phyloP scores from a whole-genome alignment of 768 basidiomycete species.

The Paxillus involutus region DNA sequence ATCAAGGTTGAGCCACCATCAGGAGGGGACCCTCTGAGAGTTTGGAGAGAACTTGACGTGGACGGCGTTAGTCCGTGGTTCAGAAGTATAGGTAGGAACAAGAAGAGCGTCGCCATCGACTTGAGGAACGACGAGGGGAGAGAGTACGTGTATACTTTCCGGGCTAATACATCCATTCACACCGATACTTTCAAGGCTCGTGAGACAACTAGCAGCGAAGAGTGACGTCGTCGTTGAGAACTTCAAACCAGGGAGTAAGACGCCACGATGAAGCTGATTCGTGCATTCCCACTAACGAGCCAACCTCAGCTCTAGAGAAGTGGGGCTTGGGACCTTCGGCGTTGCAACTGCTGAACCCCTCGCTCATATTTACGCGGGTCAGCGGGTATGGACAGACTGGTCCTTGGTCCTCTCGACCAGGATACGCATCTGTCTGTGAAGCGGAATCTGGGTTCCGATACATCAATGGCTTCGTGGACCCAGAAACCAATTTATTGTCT shows the following conservation, averaged over 20 bases:
- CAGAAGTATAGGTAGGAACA: conserved; percentile 68
- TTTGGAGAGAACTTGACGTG: conserved; percentile 69
- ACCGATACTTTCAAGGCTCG: conserved; percentile 42
- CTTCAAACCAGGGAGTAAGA: conserved; percentile 73
- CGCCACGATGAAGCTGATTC: not conserved
- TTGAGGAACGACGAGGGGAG: conserved; percentile 57
- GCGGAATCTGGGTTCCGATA: conserved; percentile 74
- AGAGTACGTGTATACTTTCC: conserved; percentile 31
- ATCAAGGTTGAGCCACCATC: conserved; percentile 71
- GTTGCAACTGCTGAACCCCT: conserved; percentile 74
- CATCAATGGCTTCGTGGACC: conserved; percentile 66
- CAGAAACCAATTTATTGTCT: conserved; percentile 47
- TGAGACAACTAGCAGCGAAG: conserved; percentile 57
- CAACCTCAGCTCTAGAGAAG: conserved; percentile 58
- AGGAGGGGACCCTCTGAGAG: conserved; percentile 63
- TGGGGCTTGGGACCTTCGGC: conserved; percentile 62
- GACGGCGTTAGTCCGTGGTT: conserved; percentile 78
- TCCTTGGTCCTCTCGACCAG: conserved; percentile 68
- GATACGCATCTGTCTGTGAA: conserved; percentile 75
- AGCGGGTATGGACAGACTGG: conserved; percentile 78
- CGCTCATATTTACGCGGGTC: conserved; percentile 87
- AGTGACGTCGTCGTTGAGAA: conserved; percentile 72
- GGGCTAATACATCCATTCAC: not conserved
- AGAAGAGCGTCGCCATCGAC: conserved; percentile 73
- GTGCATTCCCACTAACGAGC: not conserved